Evolutionary conservation across 495 filamentous ascomycete species (phyloP).

Genomic region (Neurospora terricola): DNA sequence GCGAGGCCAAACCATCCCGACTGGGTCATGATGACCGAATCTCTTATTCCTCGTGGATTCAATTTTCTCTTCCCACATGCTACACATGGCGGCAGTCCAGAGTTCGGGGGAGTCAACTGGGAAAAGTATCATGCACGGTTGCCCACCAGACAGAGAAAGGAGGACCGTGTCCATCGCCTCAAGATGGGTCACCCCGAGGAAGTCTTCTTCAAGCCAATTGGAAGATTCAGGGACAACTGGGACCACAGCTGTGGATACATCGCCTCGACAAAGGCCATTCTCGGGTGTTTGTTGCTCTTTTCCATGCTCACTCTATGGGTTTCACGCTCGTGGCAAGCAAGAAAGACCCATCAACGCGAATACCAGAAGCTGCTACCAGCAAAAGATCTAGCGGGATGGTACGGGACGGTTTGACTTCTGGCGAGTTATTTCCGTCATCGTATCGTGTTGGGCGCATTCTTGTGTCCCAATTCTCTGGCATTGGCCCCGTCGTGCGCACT

Average conservation of each 20-base stretch:
- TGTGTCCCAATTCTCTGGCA: too few species aligned
- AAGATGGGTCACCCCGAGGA: slow-evolving; percentile 25
- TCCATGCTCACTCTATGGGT: neutral
- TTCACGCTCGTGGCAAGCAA: neutral
- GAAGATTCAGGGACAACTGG: slow-evolving; percentile 27
- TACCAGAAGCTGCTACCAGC: neutral
- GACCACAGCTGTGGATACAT: slow-evolving; percentile 4
- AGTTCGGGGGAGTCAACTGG: slow-evolving; percentile 76
- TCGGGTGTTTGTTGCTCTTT: neutral
- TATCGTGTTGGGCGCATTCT: too few species aligned
- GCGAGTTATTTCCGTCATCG: neutral
- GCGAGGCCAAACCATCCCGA: slow-evolving; percentile 68
- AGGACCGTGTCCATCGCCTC: slow-evolving; percentile 12
- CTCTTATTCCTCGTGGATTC: slow-evolving; percentile 59
- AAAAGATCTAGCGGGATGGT: neutral
- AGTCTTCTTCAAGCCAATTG: slow-evolving; percentile 28
- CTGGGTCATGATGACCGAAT: slow-evolving; percentile 64
- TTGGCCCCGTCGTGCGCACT: too few species aligned
- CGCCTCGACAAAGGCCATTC: neutral
- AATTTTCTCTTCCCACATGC: slow-evolving; percentile 69
- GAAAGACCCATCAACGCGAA: neutral
- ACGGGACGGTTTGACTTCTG: neutral
- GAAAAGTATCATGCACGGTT: slow-evolving; percentile 44
- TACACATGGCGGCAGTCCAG: slow-evolving; percentile 79
- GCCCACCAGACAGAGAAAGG: neutral